Base-by-base conservation (phyloP, 2,329 filamentous ascomycete species). In the Fusarium sp. region DNA sequence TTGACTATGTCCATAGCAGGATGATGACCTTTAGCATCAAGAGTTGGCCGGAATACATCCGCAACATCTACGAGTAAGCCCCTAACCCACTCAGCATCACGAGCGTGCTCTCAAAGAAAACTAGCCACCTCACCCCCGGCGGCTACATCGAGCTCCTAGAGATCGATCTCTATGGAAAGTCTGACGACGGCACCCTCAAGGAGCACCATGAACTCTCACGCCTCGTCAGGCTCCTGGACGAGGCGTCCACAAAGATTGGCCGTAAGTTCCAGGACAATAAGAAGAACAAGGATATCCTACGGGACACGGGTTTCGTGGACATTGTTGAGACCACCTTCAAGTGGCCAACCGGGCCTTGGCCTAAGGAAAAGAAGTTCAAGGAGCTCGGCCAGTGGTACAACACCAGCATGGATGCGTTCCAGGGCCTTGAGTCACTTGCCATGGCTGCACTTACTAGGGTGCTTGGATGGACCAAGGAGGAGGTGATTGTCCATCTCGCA, bases 1-100 rank as follows among this genome's bases (percentile, higher is more conserved):
- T 77, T n/a, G 72, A 77, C 39, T 77, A 77, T 11, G 24, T 77
- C 29, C 72, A 77, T 18, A 77, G 75, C 10, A 63, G 74, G 0
- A 66, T 77, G 65, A 76, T 77, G 74, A 76, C 69, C 0, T 77
- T 70, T 6, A 76, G 72, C 2, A 69, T 77, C 27, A 73, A 65
- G 22, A 69, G 71, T 1, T 77, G 75, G 74, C 65, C 70, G 0
- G 66, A 59, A 1, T 68, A 72, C 9, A 43, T 45, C 0, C 35
- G 37, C 2, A 73, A 39, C 2, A 68, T 77, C 6, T 76, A 67
- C 4, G 54, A 72, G 75, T 77, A 62, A 58, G 58, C 10, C 7
- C 16, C 16, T 8, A 2, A 14, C 11, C 22, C 14, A 29, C 62
- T 24, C 1, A 0, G 1, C 1, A 2, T 1, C 1, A 5, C 4